These are phyloP conservation scores for Monosporascus sp. DNA, from an alignment of 2,329 filamentous ascomycete genomes.

Conservation along the genomic window DNA sequence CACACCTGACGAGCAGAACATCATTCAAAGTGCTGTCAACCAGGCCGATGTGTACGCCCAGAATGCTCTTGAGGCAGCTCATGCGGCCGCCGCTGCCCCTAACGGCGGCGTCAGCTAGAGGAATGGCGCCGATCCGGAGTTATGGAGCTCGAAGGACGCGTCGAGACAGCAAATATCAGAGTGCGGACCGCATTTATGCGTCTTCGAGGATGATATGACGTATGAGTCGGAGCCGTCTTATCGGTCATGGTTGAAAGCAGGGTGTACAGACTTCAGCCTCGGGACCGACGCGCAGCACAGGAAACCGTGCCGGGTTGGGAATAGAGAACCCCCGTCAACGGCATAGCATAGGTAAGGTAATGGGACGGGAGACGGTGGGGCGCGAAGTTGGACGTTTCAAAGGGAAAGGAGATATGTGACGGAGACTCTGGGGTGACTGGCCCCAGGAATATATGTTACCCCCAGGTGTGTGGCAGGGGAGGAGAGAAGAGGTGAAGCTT, in stretches of 20 bases:
- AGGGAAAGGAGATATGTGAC: not conserved
- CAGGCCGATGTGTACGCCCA: constrained; percentile 54
- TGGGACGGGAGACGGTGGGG: not conserved
- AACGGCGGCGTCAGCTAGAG: constrained; percentile 11
- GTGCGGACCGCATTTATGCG: not conserved
- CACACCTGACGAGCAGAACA: constrained; percentile 71
- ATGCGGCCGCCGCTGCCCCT: constrained; percentile 6
- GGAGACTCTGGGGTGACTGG: not conserved
- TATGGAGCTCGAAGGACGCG: not conserved
- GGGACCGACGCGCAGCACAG: not conserved
- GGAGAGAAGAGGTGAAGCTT: not conserved
- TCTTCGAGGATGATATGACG: not conserved
- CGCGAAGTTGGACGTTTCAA: not conserved
- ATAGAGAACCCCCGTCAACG: not conserved
- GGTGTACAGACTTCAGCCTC: not conserved
- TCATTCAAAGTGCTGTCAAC: constrained; percentile 73
- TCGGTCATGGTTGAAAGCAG: not conserved
- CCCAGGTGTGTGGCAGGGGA: not conserved
- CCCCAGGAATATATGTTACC: not conserved
- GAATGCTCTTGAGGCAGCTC: constrained; percentile 26
- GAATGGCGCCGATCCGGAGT: not conserved
- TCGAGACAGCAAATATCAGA: not conserved
- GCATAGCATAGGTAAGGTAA: not conserved
- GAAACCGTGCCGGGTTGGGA: not conserved
- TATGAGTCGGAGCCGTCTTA: not conserved